A percentile compares a stretch with the other conserved stretches of the same genome.
These are phyloP conservation scores for Fagopyrum tataricum DNA, from an alignment of 148 eudicot species.

Conservation along the genomic window DNA sequence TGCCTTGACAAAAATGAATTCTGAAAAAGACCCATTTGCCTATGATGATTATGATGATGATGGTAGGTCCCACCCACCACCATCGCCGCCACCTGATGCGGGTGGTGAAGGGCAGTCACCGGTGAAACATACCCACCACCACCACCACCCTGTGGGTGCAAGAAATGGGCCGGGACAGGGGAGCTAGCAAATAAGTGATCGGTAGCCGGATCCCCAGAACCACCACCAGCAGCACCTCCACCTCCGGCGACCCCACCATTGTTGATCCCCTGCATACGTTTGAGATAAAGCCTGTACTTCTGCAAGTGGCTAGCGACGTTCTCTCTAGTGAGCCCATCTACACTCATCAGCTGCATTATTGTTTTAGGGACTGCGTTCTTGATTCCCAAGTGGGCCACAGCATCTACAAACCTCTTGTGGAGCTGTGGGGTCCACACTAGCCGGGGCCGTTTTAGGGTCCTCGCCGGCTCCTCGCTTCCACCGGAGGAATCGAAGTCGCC, in stretches of 20 bases:
- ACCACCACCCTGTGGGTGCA: constrained; percentile 32
- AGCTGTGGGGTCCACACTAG: constrained; percentile 88
- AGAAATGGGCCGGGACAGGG: constrained; percentile 83
- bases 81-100: constrained; percentile 32
- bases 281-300: constrained; percentile 60
- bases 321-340: constrained; percentile 64
- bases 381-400: constrained; percentile 74
- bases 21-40: constrained; percentile 59
- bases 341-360: constrained; percentile 82
- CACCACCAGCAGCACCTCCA: constrained; percentile 26
- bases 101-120: constrained; percentile 34
- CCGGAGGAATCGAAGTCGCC: constrained; percentile 59
- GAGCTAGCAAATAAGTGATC: constrained; percentile 81
- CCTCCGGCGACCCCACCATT: constrained; percentile 16
- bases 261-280: constrained; percentile 64
- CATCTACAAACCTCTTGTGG: constrained; percentile 72
- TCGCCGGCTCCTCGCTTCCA: constrained; percentile 48
- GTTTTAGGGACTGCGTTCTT: constrained; percentile 82
- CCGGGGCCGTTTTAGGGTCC: constrained; percentile 66
- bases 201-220: constrained; percentile 58
- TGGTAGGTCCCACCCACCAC: constrained; percentile 28
- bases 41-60: constrained; percentile 22
- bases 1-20: constrained; percentile 49
- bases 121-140: constrained; percentile 35
- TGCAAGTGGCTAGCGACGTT: constrained; percentile 77